Conservation (phyloP, 805 yeast genomes). For the Ogataea populi-albae region DNA sequence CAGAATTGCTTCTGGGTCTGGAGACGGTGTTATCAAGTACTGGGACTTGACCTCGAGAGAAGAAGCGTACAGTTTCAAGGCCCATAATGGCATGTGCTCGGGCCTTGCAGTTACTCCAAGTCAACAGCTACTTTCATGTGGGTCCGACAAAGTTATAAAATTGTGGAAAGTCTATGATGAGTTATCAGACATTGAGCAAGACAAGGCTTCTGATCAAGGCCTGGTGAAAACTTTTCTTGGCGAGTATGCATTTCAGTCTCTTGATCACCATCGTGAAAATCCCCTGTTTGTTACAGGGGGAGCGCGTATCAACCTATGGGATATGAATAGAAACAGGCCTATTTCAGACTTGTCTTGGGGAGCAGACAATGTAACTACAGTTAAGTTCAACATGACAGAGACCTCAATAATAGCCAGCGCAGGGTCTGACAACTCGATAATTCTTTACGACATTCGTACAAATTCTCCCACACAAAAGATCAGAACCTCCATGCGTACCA, state of each 20-base stretch:
- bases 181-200: constrained; percentile 21
- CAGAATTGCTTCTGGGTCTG: constrained; percentile 86
- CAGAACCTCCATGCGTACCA: constrained; percentile 76
- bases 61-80: constrained; percentile 74
- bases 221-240: constrained; percentile 78
- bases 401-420: constrained; percentile 85
- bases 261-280: constrained; percentile 82
- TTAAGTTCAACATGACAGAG: constrained; percentile 86
- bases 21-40: constrained; percentile 91
- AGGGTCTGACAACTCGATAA: constrained; percentile 87
- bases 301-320: constrained; percentile 89
- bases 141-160: constrained; percentile 86
- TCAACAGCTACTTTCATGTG: constrained; percentile 67
- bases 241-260: constrained; percentile 75
- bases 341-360: constrained; percentile 88
- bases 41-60: constrained; percentile 86
- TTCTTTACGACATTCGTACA: constrained; percentile 86
- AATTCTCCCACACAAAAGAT: constrained; percentile 90
- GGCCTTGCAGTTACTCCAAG: constrained; percentile 78
- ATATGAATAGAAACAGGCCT: constrained; percentile 73
- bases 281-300: constrained; percentile 89
- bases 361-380: constrained; percentile 82
- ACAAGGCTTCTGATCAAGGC: constrained; percentile 40
- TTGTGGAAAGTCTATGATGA: constrained; percentile 74
- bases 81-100: constrained; percentile 85